Evolutionary conservation across 768 basidiomycete genomes (phyloP), one percentile per base, ranked within the genome.

Genomic region (Brasilioporus rufonigricans): DNA sequence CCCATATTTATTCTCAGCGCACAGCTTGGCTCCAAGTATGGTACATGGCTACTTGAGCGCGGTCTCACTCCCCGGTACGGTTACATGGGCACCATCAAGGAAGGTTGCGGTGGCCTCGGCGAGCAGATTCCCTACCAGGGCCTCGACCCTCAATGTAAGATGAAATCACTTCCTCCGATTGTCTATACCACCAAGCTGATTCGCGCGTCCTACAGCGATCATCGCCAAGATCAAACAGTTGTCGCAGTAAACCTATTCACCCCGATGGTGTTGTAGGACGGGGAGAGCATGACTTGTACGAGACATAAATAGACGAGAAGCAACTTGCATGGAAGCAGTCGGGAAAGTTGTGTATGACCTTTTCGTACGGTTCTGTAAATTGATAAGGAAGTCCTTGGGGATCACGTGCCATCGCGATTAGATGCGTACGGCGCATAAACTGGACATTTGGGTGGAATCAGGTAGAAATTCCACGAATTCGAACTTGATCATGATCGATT

Each of bases 41-140:
- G 92, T 23, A 91, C 91, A 0, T 93, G 90, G 89, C 77, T 93
- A 29, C 76, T 94, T 23, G 91, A 93, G 71, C 87, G 91, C 61
- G 74, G 78, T 61, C 82, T 93, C 55, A 86, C 87, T 13, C 91
- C 91, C 40, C 86, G 79, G 65, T 94, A 87, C 65, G 84, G 79
- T 14, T 91, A 93, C 76, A 86, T 93, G 74, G 89, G 89, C 55
- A 83, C 83, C 21, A 80, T 79, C 50, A 89, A 87, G 75, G 88
- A 91, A 71, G 79, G 90, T 68, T 85, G 79, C 55, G 82, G 81
- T 65, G 91, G 92, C 48, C 74, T 94, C 52, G 82, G 83, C 74
- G 91, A 94, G 71, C 91, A 91, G 74, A 89, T 94, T 68, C 86
- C 86, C 32, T 76, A 81, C 74, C 91, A 93, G 71, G 82, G 83